phyloP scores from a whole-genome alignment of 169 alveolate species.

The Plasmodium fragile region DNA sequence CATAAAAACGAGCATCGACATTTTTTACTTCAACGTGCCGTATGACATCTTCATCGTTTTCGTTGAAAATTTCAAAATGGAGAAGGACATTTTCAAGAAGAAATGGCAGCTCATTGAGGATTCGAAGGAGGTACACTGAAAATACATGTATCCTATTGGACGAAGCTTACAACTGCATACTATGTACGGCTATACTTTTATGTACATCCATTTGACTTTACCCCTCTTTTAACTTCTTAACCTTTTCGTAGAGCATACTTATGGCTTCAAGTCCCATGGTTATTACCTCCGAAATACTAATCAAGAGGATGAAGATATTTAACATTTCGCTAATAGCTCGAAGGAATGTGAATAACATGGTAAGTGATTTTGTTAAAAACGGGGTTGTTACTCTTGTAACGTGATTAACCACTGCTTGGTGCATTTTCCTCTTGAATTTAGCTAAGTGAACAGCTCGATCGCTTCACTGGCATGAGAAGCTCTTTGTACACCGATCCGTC shows the following conservation, averaged over 20 bases:
- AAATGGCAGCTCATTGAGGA: conserved; percentile 82
- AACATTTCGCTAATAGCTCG: conserved; percentile 62
- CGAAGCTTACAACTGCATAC: not conserved
- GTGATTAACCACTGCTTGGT: not conserved
- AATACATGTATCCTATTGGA: not conserved
- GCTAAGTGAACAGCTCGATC: not conserved
- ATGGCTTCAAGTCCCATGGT: conserved; percentile 77
- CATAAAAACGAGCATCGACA: conserved; percentile 78
- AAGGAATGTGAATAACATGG: conserved; percentile 42
- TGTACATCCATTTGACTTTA: conserved; percentile 1
- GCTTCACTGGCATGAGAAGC: not conserved
- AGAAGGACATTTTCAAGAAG: conserved; percentile 77
- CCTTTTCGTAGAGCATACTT: conserved; percentile 28
- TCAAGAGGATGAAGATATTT: conserved; percentile 73
- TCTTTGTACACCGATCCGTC: not conserved
- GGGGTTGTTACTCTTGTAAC: not conserved
- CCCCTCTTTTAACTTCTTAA: not conserved
- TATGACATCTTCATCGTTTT: conserved; percentile 79
- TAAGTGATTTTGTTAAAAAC: not conserved
- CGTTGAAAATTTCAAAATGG: conserved; percentile 70
- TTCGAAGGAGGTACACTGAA: conserved; percentile 75
- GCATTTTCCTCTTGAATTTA: not conserved
- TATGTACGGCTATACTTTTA: not conserved
- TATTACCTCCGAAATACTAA: conserved; percentile 69
- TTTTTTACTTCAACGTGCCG: conserved; percentile 80